These are phyloP conservation scores for Eutrema salsugineum DNA, from an alignment of 441 rosid species.

Conservation along the genomic window DNA sequence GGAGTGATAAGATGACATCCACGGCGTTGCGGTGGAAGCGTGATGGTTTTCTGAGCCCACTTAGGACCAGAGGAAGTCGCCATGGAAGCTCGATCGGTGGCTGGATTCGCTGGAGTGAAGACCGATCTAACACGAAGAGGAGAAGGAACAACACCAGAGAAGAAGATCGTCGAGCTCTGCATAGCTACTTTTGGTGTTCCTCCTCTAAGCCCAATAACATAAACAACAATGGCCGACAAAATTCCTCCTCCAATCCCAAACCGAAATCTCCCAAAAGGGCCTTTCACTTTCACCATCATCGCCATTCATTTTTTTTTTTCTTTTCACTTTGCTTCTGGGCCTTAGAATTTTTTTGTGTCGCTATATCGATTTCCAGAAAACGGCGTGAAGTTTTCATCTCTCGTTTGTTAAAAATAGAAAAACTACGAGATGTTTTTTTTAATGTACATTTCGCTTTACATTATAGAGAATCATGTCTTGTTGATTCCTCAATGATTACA, in stretches of 20 bases:
- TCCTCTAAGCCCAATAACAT: slow-evolving; percentile 28
- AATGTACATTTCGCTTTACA: slow-evolving; percentile 5
- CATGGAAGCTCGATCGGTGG: slow-evolving; percentile 43
- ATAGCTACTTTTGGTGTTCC: slow-evolving; percentile 21
- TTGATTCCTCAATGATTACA: slow-evolving; percentile 45
- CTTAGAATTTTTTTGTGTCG: slow-evolving; percentile 15
- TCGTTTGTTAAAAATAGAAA: not conserved
- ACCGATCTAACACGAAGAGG: slow-evolving; percentile 37
- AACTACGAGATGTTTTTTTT: not conserved
- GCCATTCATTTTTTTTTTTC: not conserved
- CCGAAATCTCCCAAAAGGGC: slow-evolving; percentile 20
- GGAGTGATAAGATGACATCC: slow-evolving; percentile 95
- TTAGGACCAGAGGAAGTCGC: slow-evolving; percentile 55
- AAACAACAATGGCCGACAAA: slow-evolving; percentile 23
- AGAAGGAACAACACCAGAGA: slow-evolving; percentile 20
- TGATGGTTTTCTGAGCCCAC: slow-evolving; percentile 93
- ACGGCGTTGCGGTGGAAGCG: slow-evolving; percentile 71
- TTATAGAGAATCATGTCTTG: slow-evolving; percentile 14
- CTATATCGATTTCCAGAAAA: not conserved
- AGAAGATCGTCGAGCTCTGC: slow-evolving; percentile 39
- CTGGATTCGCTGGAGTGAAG: slow-evolving; percentile 40
- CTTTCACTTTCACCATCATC: slow-evolving; percentile 29
- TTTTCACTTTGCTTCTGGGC: slow-evolving; percentile 9
- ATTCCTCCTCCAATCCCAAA: not conserved
- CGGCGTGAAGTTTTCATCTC: slow-evolving; percentile 11